Base-by-base conservation (phyloP, 805 yeast genomes). In the Kodamaea sagamina region DNA sequence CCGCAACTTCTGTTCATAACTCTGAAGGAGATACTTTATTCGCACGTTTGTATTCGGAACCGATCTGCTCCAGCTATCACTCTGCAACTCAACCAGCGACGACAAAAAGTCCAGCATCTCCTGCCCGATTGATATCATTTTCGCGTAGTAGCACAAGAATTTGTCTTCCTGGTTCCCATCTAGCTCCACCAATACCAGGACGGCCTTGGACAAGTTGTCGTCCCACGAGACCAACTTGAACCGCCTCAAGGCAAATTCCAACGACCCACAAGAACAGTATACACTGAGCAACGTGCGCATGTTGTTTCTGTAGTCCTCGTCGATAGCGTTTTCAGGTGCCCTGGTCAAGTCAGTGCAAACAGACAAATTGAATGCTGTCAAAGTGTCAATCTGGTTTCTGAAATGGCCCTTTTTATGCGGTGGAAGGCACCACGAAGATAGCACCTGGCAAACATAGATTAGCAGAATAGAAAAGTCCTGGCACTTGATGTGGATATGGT, bases 391-490 rank as follows among this genome's bases (percentile, higher is more conserved):
- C 51, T 76, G 81, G 53, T 74, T 78, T 46, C 72, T 75, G 57
- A 70, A 78, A 16, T 78, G 74, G 9, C 79, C 80, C 64, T 75
- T 67, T 49, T 67, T 68, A 26, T 67, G 62, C 5, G 81, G 79
- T 1, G 82, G 81, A 3, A 77, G 63, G 39, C 75, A 71, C 83
- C 83, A 78, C 5, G 74, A 51, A 4, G 80, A 74, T 8, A 77
- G 53, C 1, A 74, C 63, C 43, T 75, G 51, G 47, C 74, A 75
- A 1, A 70, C 61, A 41, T 68, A 71, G 16, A 77, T 68, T 36
- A 72, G 52, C 46, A 62, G 66, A 35, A 62, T 66, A 3, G 74
- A 60, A 39, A 77, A 67, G 41, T 68, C 74, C 17, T 74, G 71
- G 6, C 75, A 57, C 36, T 58, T 67, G 11, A 74, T 62, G 29